phyloP scores from a whole-genome alignment of 2,329 filamentous ascomycete genomes.

The Penicillium sp. region DNA sequence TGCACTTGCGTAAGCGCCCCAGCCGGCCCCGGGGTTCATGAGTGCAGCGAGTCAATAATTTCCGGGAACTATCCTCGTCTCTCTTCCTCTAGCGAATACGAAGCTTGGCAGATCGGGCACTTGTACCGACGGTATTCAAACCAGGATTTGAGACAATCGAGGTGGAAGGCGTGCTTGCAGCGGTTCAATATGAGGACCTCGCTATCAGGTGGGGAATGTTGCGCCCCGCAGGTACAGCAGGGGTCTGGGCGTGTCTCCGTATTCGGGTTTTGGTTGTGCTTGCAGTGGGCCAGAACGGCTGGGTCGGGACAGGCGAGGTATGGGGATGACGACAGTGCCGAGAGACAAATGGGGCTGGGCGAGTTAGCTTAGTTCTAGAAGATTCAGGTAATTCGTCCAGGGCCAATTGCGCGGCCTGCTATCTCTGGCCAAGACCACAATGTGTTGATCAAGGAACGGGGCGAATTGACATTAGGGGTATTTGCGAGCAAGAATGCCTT shows the following conservation, averaged over 20 bases:
- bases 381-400: background rate
- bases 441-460: background rate
- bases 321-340: constrained; percentile 20
- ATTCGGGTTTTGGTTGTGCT: constrained; percentile 4
- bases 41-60: background rate
- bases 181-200: constrained; percentile 26
- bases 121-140: constrained; percentile 29
- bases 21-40: background rate
- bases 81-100: constrained; percentile 19
- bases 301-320: constrained; percentile 22
- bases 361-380: constrained; percentile 14
- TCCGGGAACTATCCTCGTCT: constrained; percentile 4
- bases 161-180: constrained; percentile 32
- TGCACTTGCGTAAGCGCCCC: background rate
- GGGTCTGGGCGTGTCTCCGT: background rate
- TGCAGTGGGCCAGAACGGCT: constrained; percentile 12
- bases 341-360: constrained; percentile 31
- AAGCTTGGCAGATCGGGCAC: constrained; percentile 32
- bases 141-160: constrained; percentile 29
- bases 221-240: constrained; percentile 2
- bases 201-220: background rate
- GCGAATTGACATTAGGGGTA: background rate
- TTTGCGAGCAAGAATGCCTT: background rate
- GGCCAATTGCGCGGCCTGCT: background rate
- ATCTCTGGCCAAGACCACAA: background rate